Conservation (phyloP, 163 green algal species). For the Scenedesmus sp. region DNA sequence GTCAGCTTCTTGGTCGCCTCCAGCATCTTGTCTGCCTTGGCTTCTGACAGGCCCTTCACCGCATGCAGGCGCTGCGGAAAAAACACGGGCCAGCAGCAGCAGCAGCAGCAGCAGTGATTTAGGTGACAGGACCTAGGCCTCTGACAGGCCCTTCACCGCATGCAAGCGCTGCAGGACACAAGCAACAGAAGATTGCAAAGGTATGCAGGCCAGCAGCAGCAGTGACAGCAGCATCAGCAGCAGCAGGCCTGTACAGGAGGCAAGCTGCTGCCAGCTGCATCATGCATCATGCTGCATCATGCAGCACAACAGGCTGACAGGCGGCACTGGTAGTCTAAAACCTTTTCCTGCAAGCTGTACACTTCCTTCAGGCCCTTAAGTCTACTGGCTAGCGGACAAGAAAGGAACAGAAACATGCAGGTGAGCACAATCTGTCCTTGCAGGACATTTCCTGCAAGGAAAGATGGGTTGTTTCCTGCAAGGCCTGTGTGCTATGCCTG, state of each 20-base stretch:
- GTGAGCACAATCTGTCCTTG: background rate
- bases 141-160: constrained; percentile 92
- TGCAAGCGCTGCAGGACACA: constrained; percentile 73
- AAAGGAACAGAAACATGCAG: background rate
- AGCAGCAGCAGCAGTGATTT: too few species aligned
- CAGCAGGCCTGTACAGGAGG: background rate
- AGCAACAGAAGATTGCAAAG: too few species aligned
- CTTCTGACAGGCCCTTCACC: constrained; percentile 94
- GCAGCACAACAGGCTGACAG: background rate
- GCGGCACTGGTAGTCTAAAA: too few species aligned
- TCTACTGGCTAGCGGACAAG: background rate
- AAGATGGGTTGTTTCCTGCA: background rate
- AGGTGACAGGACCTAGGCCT: constrained; percentile 79
- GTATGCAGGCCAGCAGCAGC: background rate
- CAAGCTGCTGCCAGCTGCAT: background rate
- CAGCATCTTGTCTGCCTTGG: constrained; percentile 95
- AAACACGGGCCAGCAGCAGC: background rate
- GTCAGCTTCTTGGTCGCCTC: constrained; percentile 82
- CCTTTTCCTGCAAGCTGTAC: background rate
- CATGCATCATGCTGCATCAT: background rate
- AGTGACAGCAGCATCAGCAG: background rate
- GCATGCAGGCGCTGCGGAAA: constrained; percentile 77
- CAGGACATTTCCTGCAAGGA: background rate
- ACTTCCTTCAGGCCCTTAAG: background rate
- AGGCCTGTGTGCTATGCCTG: background rate